phyloP scores from a whole-genome alignment of 2,329 filamentous ascomycete species.

The Epichloe scottii region DNA sequence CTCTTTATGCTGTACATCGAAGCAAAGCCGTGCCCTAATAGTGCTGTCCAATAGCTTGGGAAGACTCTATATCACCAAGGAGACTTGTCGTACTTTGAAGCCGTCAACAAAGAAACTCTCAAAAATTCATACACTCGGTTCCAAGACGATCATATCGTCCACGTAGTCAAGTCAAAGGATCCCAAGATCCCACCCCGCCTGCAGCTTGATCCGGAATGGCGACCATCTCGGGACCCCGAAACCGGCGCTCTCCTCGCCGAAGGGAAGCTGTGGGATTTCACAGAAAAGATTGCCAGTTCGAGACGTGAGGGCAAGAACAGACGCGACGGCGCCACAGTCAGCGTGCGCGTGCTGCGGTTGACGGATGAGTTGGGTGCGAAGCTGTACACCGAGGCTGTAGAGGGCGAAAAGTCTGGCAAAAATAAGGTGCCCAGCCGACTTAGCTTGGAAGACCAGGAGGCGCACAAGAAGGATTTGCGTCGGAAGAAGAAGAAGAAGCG shows the following conservation, averaged over 20 bases:
- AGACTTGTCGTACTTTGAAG: constrained; percentile 93
- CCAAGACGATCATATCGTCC: constrained; percentile 79
- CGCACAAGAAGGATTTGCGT: constrained; percentile 31
- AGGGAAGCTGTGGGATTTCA: constrained; percentile 83
- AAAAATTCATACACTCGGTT: constrained; percentile 87
- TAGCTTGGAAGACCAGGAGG: constrained; percentile 37
- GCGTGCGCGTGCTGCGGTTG: constrained; percentile 64
- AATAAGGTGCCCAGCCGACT: constrained; percentile 28
- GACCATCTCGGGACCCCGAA: constrained; percentile 48
- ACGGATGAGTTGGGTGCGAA: constrained; percentile 60
- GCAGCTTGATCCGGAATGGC: constrained; percentile 63
- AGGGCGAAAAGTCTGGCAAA: constrained; percentile 23
- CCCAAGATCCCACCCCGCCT: constrained; percentile 48
- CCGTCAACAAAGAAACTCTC: constrained; percentile 94
- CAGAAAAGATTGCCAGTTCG: constrained; percentile 70
- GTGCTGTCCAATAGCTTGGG: constrained; percentile 47
- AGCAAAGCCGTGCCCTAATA: neutral
- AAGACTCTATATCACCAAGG: constrained; percentile 97
- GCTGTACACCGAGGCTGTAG: constrained; percentile 50
- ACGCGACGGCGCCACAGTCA: constrained; percentile 83
- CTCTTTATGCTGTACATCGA: neutral
- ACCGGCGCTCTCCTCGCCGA: constrained; percentile 52
- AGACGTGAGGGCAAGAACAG: constrained; percentile 90
- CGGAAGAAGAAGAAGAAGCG: constrained; percentile 34
- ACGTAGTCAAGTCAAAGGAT: constrained; percentile 58